Evolutionary conservation across 2,329 filamentous ascomycete genomes (phyloP), one percentile per base, ranked within the genome.

Genomic region (Alternaria atra): DNA sequence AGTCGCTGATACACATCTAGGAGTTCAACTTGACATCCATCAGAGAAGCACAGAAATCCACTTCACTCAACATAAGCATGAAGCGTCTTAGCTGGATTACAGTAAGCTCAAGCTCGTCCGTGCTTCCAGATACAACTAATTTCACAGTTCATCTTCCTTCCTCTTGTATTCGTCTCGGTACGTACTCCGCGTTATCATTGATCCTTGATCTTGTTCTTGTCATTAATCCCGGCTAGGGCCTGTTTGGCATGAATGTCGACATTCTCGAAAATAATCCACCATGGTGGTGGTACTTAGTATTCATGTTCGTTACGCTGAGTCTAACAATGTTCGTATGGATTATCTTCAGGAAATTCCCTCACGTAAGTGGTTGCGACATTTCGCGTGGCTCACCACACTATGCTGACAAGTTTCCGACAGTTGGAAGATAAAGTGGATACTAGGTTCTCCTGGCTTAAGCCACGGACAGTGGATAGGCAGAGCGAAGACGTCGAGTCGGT

Each of bases 381-480:
- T 3, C 6, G n/a, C 15, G 2, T 17, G 15, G 35, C 7, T 17
- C 3, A 7, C 35, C n/a, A 8, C 35, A 9, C 6, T 4, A 17
- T 39, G 35, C 35, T 7, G 7, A 39, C n/a, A 10, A 17, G 35
- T 17, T 9, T 17, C n/a, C 7, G n/a, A 9, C n/a, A 39, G 35
- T 8, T 39, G 35, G 35, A 39, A 20, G n/a, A 39, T 12, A 39
- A 10, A 5, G 8, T 39, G n/a, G n/a, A 39, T 20, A 12, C 4
- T 0, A 39, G n/a, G 1, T 39, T 39, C 1, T 5, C 35, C n/a
- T 39, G 35, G 35, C 35, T 39, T 10, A 20, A 39, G 35, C 35
- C 35, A 12, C n/a, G 4, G 1, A 8, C 1, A 0, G n/a, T 8
- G 9, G 35, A 17, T 20, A 1, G n/a, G 4, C 17, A 39, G 2